Evolutionary conservation across 495 filamentous ascomycete genomes (phyloP).

Genomic region (Lasiosphaeris hirsuta): DNA sequence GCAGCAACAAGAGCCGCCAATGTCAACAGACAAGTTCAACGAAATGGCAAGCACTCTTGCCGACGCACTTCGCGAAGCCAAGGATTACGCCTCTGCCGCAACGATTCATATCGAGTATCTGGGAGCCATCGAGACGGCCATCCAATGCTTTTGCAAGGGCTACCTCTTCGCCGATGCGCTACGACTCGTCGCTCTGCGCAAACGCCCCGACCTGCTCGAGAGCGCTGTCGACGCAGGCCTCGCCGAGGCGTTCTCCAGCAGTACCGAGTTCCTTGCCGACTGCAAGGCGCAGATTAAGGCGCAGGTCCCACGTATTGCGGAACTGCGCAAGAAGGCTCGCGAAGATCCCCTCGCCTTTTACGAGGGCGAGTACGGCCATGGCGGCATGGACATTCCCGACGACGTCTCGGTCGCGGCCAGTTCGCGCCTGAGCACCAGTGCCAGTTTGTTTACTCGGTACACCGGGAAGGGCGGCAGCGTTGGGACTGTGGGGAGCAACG

Average conservation of each 20-base stretch:
- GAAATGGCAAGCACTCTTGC: constrained; percentile 65
- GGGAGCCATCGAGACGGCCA: constrained; percentile 61
- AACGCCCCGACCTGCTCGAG: constrained; percentile 46
- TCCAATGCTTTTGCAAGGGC: constrained; percentile 73
- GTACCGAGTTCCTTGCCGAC: constrained; percentile 87
- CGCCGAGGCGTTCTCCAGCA: constrained; percentile 68
- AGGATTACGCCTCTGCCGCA: constrained; percentile 76
- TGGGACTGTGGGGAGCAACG: constrained; percentile 63
- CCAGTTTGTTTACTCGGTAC: constrained; percentile 87
- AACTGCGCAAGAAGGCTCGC: constrained; percentile 73
- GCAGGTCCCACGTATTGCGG: constrained; percentile 78
- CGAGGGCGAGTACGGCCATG: constrained; percentile 61
- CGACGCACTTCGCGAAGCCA: constrained; percentile 70
- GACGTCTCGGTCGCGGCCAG: constrained; percentile 88
- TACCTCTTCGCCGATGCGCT: constrained; percentile 81
- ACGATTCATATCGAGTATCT: constrained; percentile 80
- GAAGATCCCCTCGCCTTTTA: constrained; percentile 79
- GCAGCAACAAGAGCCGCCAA: constrained; percentile 53
- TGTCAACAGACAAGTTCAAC: constrained; percentile 54
- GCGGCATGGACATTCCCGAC: constrained; percentile 71
- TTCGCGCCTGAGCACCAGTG: constrained; percentile 70
- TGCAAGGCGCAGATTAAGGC: constrained; percentile 79
- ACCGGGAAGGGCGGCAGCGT: constrained; percentile 61
- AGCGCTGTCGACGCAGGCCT: constrained; percentile 68
- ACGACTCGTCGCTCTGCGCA: constrained; percentile 53